Evolutionary conservation across 2,329 filamentous ascomycete genomes (phyloP).

Genomic region (Penicillium polonicum): DNA sequence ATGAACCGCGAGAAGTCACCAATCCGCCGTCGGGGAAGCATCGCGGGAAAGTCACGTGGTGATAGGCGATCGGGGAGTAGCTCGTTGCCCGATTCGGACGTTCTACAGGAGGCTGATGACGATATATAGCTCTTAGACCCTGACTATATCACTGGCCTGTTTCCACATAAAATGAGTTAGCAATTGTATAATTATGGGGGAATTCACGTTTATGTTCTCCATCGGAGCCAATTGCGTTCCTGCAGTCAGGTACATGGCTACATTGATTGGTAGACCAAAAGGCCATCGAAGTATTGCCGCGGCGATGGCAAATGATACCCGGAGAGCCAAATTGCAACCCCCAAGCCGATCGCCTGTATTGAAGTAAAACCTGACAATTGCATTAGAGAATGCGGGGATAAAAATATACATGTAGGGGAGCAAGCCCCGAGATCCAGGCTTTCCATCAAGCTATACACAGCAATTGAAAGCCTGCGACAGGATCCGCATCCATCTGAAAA

Average conservation of each 20-base stretch:
- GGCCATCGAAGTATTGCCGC: background rate
- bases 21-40: slow-evolving; percentile 23
- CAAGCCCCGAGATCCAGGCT: background rate
- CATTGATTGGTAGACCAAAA: background rate
- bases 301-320: background rate
- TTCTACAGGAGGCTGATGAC: background rate
- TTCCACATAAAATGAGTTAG: background rate
- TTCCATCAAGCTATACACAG: background rate
- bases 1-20: slow-evolving; percentile 10
- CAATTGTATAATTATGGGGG: background rate
- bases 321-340: background rate
- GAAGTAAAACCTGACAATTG: background rate
- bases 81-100: slow-evolving; percentile 15
- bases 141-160: background rate
- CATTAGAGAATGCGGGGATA: background rate
- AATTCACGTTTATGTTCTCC: too few relatives aligned
- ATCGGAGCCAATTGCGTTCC: background rate
- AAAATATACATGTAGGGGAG: background rate
- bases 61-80: slow-evolving; percentile 33
- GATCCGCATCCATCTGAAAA: background rate
- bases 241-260: background rate
- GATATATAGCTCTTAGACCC: background rate
- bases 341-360: background rate
- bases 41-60: slow-evolving; percentile 41
- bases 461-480: background rate